Evolutionary conservation across 768 basidiomycete genomes (phyloP).

Genomic region (Mycena amicta): DNA sequence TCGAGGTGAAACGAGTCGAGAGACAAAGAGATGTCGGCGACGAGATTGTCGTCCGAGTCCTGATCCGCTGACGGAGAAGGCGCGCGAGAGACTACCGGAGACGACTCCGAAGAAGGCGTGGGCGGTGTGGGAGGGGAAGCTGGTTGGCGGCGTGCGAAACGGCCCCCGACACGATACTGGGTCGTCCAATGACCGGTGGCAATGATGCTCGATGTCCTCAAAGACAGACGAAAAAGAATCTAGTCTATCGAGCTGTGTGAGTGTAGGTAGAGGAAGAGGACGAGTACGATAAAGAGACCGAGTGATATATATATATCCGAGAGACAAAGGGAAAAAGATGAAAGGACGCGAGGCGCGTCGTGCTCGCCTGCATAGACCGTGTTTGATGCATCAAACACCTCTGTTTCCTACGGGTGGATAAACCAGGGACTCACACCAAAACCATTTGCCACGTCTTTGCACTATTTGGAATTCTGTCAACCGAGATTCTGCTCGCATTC

Average conservation of each 20-base stretch:
- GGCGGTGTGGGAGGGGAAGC: constrained; percentile 1
- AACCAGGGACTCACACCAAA: too few species aligned
- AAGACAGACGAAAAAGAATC: background rate
- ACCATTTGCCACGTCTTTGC: too few species aligned
- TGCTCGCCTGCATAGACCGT: background rate
- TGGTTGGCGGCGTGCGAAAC: constrained; percentile 2
- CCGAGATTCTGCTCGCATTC: too few species aligned
- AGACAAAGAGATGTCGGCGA: constrained; percentile 7
- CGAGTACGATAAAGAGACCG: background rate
- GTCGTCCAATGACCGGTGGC: constrained; percentile 1
- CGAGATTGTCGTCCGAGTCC: background rate
- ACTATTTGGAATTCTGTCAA: too few species aligned
- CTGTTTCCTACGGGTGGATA: too few species aligned
- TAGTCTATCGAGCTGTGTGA: constrained; percentile 2
- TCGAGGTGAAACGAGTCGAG: constrained; percentile 3
- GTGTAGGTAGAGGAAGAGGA: background rate
- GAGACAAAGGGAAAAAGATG: background rate
- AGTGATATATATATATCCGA: background rate
- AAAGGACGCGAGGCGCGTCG: background rate
- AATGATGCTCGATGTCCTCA: constrained; percentile 14
- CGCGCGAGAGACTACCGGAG: constrained; percentile 5
- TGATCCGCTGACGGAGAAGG: constrained; percentile 6
- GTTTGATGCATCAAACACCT: background rate
- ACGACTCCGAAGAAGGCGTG: constrained; percentile 1
- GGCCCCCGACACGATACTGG: constrained; percentile 2